Conservation (phyloP, 2,329 filamentous ascomycete genomes). For the Microsporum ferrugineum region DNA sequence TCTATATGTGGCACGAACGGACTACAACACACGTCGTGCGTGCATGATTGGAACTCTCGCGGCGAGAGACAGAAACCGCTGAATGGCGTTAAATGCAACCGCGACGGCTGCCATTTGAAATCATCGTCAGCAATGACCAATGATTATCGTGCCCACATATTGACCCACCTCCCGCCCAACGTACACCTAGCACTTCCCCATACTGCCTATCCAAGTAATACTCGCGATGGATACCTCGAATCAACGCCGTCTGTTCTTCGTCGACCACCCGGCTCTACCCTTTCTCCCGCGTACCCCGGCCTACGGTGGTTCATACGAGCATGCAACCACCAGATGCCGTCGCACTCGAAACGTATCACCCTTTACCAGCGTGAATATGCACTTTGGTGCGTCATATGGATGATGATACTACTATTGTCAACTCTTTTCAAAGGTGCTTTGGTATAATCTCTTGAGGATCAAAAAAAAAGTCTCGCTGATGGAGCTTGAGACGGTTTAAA, state of each 20-base stretch:
- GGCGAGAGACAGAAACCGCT: not conserved
- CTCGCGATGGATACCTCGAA: not conserved
- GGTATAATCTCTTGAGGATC: not conserved
- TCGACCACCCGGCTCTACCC: not conserved
- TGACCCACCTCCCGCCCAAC: not conserved
- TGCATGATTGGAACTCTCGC: not conserved
- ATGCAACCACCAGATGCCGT: not conserved
- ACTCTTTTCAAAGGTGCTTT: not conserved
- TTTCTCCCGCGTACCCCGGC: not conserved
- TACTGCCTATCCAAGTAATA: not conserved
- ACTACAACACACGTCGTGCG: not conserved
- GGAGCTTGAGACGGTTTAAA: not conserved
- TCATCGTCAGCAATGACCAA: not conserved
- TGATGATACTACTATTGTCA: not conserved
- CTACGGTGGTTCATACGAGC: not conserved
- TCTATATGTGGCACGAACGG: not conserved
- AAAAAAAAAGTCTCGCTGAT: not conserved
- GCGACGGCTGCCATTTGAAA: no score
- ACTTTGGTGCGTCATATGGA: slow-evolving; percentile 4
- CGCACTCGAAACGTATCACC: not conserved
- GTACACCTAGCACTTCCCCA: not conserved
- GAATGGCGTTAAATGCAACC: not conserved
- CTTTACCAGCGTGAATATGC: not conserved
- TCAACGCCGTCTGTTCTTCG: not conserved
- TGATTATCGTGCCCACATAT: not conserved